Evolutionary conservation across 208 protist species (phyloP), one percentile per base, ranked within the genome.

Genomic region (Endotrypanum monterogeii): DNA sequence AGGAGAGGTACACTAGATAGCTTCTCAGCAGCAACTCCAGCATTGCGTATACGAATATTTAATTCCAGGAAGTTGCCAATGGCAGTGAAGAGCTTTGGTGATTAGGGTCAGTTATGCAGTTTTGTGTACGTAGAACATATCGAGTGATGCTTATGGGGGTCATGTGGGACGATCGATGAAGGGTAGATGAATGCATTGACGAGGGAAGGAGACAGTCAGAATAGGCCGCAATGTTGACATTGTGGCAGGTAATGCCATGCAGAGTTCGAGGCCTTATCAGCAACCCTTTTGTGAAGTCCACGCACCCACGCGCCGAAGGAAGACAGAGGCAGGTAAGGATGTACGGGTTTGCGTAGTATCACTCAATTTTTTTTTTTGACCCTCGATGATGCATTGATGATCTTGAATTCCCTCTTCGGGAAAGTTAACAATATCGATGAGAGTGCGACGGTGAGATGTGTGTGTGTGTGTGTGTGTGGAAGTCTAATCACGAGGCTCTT

Each of bases 1-100:
- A 94, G 54, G 86, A 87, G 30, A 91, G 74, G 77, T 90, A 90
- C 62, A 78, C 80, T n/a, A 95, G 60, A 46, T 73, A 78, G 18
- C 69, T 69, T 32, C 83, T 62, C 54, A 95, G 67, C 35, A 84
- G 54, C 30, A 78, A 25, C 48, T 79, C 62, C 25, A 80, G 20
- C 69, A 80, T 77, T 12, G 4, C n/a, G 41, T 50, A 32, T 11
- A 48, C 44, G 12, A 11, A 48, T 56, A 69, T 67, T 11, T 46
- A 3, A 30, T 8, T 67, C 9, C 32, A 23, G 57, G 32, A 18
- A 23, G 32, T 18, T 62, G 28, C 44, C 32, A 32, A 41, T 62
- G 32, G 3, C 32, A 4, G 32, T 41, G 57, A 1, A 0, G 57
- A 23, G 32, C 6, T 41, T 28, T 20, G 25, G 32, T 41, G 61